Conservation (phyloP, 257 asterid genomes). For the Pogostemon cablin region DNA sequence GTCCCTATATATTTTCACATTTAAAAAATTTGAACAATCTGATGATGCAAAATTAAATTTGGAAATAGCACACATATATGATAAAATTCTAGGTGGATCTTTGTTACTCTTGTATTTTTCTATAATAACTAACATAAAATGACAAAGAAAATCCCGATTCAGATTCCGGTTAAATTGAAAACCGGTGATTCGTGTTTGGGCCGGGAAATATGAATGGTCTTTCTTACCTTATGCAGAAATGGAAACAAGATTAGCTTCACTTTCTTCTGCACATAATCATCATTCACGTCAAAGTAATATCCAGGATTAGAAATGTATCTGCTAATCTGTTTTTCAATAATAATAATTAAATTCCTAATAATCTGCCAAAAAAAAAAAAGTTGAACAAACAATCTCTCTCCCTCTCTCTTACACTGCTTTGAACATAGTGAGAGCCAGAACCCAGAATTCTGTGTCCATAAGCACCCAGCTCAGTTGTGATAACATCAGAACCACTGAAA, state of each 20-base stretch:
- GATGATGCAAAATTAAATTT: not conserved
- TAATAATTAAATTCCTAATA: not conserved
- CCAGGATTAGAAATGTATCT: slow-evolving; percentile 35
- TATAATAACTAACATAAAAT: no score
- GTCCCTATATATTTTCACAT: slow-evolving; percentile 23
- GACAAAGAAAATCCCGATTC: no score
- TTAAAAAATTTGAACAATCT: not conserved
- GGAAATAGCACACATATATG: not conserved
- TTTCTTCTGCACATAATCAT: slow-evolving; percentile 36
- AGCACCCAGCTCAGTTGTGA: slow-evolving; percentile 30
- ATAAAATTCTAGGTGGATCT: no score
- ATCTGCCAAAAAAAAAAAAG: not conserved
- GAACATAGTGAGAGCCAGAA: slow-evolving; percentile 36
- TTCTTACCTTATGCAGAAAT: slow-evolving; percentile 36
- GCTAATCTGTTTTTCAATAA: slow-evolving; percentile 22
- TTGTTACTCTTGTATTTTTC: no score
- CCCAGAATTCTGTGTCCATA: slow-evolving; percentile 32
- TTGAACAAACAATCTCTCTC: not conserved
- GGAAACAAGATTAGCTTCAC: slow-evolving; percentile 36
- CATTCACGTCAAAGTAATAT: slow-evolving; percentile 41
- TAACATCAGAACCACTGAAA: slow-evolving; percentile 31
- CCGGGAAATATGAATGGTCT: no score
- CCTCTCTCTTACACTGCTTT: slow-evolving; percentile 27
- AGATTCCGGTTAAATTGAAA: no score
- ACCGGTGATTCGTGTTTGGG: no score